Base-by-base conservation (phyloP, 495 filamentous ascomycete genomes). In the Lasiosphaeriaceae sp. region DNA sequence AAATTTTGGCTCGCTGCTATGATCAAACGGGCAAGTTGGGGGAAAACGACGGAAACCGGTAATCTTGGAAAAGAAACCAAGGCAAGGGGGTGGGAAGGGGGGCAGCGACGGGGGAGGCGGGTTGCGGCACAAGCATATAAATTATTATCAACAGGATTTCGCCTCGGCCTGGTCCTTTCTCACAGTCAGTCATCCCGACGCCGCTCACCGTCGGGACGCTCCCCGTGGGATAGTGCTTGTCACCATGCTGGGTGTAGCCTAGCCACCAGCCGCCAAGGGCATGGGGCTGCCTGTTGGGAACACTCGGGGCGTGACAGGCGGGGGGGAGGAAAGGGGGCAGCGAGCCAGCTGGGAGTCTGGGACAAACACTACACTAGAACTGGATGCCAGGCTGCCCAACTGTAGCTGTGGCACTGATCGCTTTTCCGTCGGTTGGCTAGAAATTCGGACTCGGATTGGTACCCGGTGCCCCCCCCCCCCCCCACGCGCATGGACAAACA, bases 401-500 rank as follows among this genome's bases (percentile, higher is more conserved):
- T 47, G 50, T 50, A 59, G 26, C 52, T 46, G 57, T 55, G 57
- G 52, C 51, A 55, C 57, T 51, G 57, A 47, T 48, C 3, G 21
- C 47, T 47, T 19, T 47, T n/a, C 39, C 22, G 22, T 29, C 31
- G 26, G 26, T 20, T 31, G 22, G 57, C 56, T 46, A 31, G 55
- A 64, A 58, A 51, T 62, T 61, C 31, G 17, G 52, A 39, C 58
- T 39, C 57, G 56, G 47, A 64, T 62, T 62, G 61, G 63, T 41
- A 62, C 50, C 53, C 50, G 55, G 16, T 34, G 26, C 17, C n/a
- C 22, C 63, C 56, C 61, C 58, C 17, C n/a, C 22, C 63, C 56
- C 61, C 58, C 66, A 62, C 64, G 56, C 58, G 55, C 49, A 57
- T 61, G 53, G 59, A 60, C 66, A 59, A 53, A 58, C 59, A 65